These are phyloP conservation scores for Venturia carpophila DNA, from an alignment of 2,329 filamentous ascomycete species.

Conservation along the genomic window DNA sequence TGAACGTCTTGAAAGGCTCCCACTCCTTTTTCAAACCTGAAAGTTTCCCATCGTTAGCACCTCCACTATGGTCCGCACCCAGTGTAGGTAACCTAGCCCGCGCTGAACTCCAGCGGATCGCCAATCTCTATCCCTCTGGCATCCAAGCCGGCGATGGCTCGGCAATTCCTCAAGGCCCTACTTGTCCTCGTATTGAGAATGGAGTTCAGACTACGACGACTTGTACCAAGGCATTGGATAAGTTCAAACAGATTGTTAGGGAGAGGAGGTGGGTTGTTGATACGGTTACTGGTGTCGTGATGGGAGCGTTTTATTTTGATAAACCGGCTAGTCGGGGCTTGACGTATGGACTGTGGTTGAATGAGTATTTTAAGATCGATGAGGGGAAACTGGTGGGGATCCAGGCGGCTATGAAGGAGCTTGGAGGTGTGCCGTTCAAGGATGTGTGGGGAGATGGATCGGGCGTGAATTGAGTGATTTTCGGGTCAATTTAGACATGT, in stretches of 20 bases:
- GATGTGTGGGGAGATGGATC: slow-evolving; percentile 9
- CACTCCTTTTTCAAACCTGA: slow-evolving; percentile 8
- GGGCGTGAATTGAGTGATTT: neutral
- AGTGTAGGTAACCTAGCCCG: neutral
- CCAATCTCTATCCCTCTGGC: slow-evolving; percentile 8
- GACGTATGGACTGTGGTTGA: slow-evolving; percentile 9
- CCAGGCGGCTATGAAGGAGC: slow-evolving; percentile 12
- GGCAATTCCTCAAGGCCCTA: neutral
- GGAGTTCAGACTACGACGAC: neutral
- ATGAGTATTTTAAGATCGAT: slow-evolving; percentile 18
- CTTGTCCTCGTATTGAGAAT: slow-evolving; percentile 8
- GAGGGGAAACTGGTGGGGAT: slow-evolving; percentile 2
- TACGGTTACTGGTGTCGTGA: slow-evolving; percentile 9
- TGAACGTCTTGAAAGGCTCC: slow-evolving; percentile 5
- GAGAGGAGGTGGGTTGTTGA: slow-evolving; percentile 14
- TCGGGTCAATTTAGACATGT: too few relatives aligned
- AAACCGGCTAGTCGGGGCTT: neutral
- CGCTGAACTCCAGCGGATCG: neutral
- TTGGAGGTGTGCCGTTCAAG: neutral
- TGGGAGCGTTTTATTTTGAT: slow-evolving; percentile 14
- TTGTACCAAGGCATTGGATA: neutral
- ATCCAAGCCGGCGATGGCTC: slow-evolving; percentile 13
- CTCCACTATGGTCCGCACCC: slow-evolving; percentile 8
- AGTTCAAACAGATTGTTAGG: slow-evolving; percentile 6
- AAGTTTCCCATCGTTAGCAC: neutral